phyloP scores from a whole-genome alignment of 495 filamentous ascomycete species.

The Xylaria longipes region DNA sequence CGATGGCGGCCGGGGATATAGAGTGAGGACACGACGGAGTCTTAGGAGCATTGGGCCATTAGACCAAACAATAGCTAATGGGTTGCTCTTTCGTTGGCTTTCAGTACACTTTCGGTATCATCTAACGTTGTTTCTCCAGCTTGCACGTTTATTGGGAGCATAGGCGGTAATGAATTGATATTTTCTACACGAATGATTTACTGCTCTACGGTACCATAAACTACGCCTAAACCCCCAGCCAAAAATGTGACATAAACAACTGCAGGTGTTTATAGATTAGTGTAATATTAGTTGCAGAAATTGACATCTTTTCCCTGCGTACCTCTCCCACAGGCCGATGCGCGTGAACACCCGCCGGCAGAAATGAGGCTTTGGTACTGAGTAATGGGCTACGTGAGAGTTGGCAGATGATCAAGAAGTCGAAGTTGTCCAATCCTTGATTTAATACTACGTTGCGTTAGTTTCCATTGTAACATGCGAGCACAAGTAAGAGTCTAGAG shows the following conservation, averaged over 20 bases:
- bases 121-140: background rate
- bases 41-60: background rate
- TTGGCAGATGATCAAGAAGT: background rate
- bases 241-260: background rate
- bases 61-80: background rate
- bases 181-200: constrained; percentile 2
- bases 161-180: constrained; percentile 22
- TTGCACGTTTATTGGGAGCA: constrained; percentile 1
- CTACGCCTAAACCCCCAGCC: background rate
- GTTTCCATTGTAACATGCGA: background rate
- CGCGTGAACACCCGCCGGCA: background rate
- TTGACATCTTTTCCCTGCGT: background rate
- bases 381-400: background rate
- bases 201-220: background rate
- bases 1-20: constrained; percentile 3
- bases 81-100: constrained; percentile 7
- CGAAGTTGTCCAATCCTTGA: background rate
- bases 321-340: background rate
- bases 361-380: background rate
- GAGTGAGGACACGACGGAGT: constrained; percentile 13
- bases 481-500: background rate
- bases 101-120: background rate
- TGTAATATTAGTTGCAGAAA: constrained; percentile 1
- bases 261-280: constrained; percentile 11
- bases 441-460: background rate